Evolutionary conservation across 495 filamentous ascomycete genomes (phyloP).

Genomic region (Neurospora sp.): DNA sequence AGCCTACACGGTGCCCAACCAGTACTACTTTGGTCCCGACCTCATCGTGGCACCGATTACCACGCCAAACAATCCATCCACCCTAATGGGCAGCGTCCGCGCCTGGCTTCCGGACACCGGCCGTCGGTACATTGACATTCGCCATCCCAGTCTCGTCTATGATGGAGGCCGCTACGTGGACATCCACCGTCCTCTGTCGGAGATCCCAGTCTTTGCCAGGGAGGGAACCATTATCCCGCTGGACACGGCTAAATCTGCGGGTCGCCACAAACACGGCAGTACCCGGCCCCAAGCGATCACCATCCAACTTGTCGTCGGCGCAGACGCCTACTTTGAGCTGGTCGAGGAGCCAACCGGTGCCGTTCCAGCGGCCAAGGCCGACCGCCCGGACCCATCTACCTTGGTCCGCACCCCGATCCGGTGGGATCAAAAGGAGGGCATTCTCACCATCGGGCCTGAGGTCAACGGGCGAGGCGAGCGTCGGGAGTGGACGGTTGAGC

Average conservation of each 20-base stretch:
- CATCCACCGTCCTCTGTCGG: slow-evolving; percentile 31
- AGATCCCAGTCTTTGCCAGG: slow-evolving; percentile 40
- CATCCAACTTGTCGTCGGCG: slow-evolving; percentile 42
- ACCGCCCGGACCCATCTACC: slow-evolving; percentile 9
- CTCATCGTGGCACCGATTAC: slow-evolving; percentile 46
- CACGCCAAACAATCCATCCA: slow-evolving; percentile 26
- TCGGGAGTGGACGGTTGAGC: slow-evolving; percentile 14
- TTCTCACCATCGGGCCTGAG: slow-evolving; percentile 17
- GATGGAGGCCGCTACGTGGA: slow-evolving; percentile 38
- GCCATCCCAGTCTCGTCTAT: slow-evolving; percentile 39
- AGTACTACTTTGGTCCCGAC: slow-evolving; percentile 44
- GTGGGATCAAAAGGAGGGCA: slow-evolving; percentile 14
- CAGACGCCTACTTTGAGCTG: slow-evolving; percentile 33
- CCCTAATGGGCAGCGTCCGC: slow-evolving; percentile 27
- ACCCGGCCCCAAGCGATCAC: slow-evolving; percentile 30
- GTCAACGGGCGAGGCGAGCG: slow-evolving; percentile 4
- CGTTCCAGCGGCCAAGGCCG: slow-evolving; percentile 21
- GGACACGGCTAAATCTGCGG: slow-evolving; percentile 21
- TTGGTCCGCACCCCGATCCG: slow-evolving; percentile 19
- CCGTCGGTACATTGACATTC: slow-evolving; percentile 39
- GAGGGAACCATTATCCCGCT: slow-evolving; percentile 48
- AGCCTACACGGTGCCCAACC: slow-evolving; percentile 41
- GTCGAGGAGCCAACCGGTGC: slow-evolving; percentile 30
- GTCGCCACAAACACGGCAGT: slow-evolving; percentile 25
- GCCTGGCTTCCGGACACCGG: slow-evolving; percentile 40